Conservation (phyloP, 208 protist genomes). For the Zelonia costaricensis region DNA sequence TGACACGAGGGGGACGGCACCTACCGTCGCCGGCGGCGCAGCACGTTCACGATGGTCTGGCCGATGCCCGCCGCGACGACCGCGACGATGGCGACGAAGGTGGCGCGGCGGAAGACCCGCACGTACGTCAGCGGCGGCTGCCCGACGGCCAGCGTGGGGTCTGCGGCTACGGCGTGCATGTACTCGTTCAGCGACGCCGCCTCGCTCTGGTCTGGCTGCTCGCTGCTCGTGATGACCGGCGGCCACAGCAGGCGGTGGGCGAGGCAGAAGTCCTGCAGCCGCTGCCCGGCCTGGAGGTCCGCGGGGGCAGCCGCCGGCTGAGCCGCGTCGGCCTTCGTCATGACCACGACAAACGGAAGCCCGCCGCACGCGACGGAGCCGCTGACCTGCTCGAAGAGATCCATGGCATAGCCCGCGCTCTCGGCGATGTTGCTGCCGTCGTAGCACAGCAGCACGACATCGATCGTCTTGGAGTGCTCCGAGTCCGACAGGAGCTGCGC, state of each 20-base stretch:
- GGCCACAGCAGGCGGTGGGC: constrained; percentile 78
- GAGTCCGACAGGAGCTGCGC: constrained; percentile 48
- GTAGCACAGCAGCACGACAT: constrained; percentile 83
- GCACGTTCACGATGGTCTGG: constrained; percentile 19
- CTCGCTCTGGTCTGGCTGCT: constrained; percentile 55
- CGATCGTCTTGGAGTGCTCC: constrained; percentile 54
- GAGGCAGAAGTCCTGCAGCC: constrained; percentile 42
- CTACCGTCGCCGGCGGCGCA: constrained; percentile 15
- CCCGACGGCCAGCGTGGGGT: constrained; percentile 78
- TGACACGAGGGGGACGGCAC: too few relatives aligned
- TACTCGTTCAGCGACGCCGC: constrained; percentile 72
- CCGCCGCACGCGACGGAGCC: constrained; percentile 17
- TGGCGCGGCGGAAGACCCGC: constrained; percentile 58
- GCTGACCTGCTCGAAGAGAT: constrained; percentile 36
- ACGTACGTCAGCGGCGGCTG: constrained; percentile 59
- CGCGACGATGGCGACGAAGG: constrained; percentile 48
- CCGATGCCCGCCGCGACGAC: constrained; percentile 27
- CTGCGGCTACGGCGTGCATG: constrained; percentile 61
- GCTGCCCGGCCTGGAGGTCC: background rate
- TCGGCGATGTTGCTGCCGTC: constrained; percentile 45
- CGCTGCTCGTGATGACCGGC: constrained; percentile 70
- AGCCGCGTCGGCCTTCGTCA: constrained; percentile 71
- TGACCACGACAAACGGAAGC: constrained; percentile 80
- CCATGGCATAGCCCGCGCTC: constrained; percentile 47
- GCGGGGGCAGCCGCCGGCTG: background rate